Percentiles rank a stretch among this genome's conserved stretches.
These are phyloP conservation scores for Kwoniella heveanensis DNA, from an alignment of 768 basidiomycete genomes.

Conservation along the genomic window DNA sequence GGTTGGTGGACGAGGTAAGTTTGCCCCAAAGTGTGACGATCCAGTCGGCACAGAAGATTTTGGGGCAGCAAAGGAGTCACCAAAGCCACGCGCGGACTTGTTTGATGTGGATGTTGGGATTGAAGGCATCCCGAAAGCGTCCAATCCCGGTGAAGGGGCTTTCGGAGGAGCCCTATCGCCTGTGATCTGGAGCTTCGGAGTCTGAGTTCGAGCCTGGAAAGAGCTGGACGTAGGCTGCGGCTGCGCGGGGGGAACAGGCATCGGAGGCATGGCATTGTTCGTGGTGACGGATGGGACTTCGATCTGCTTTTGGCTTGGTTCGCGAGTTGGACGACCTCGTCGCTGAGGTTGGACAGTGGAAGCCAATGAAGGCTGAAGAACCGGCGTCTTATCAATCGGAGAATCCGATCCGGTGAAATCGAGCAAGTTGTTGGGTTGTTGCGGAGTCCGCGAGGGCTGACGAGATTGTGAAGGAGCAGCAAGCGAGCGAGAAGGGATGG, in stretches of 20 bases:
- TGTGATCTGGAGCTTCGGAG: slow-evolving; percentile 32
- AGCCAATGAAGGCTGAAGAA: slow-evolving; percentile 35
- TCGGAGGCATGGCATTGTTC: slow-evolving; percentile 1
- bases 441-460: slow-evolving; percentile 22
- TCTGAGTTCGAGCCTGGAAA: not conserved
- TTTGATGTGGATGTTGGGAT: slow-evolving; percentile 1
- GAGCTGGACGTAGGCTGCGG: slow-evolving; percentile 3
- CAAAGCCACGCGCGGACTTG: slow-evolving; percentile 30
- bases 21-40: slow-evolving; percentile 11
- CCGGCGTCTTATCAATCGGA: slow-evolving; percentile 15
- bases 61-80: slow-evolving; percentile 36
- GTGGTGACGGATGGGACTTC: not conserved
- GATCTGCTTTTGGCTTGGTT: slow-evolving; percentile 27
- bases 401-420: slow-evolving; percentile 42
- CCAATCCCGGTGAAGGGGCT: slow-evolving; percentile 20
- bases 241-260: slow-evolving; percentile 20
- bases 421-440: slow-evolving; percentile 38
- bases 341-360: slow-evolving; percentile 50
- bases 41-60: slow-evolving; percentile 10
- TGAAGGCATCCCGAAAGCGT: slow-evolving; percentile 46
- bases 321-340: slow-evolving; percentile 50
- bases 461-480: slow-evolving; percentile 19
- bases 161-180: slow-evolving; percentile 22
- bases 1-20: slow-evolving; percentile 19
- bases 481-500: slow-evolving; percentile 33